Base-by-base conservation (phyloP, 1,284 basidiomycete species). In the Cystobasidium slooffiae region DNA sequence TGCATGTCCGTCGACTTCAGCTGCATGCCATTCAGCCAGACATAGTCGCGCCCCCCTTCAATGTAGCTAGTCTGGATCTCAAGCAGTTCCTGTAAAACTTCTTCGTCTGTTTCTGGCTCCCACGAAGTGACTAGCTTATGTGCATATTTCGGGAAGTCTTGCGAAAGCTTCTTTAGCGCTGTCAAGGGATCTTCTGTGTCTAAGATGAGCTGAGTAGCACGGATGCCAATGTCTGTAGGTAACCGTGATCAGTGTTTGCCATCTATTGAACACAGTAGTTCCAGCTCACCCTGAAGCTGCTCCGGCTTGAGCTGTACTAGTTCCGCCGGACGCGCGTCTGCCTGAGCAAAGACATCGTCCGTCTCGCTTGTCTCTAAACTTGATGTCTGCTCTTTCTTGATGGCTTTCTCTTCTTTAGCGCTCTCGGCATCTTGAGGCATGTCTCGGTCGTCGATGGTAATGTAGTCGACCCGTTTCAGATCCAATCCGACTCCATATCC, bases 391-490 rank as follows among this genome's bases (percentile, higher is more conserved):
- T 0, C 82, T 79, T 20, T 41, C 7, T 55, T 37, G 5, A 49
- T 37, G 10, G 16, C 5, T 53, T 16, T 66, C 43, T 52, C 24
- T n/a, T 52, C 41, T 41, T 22, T 41, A 14, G 64, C 49, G 7
- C 31, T 39, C 6, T 9, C 22, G 7, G 47, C 24, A 39, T 53
- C 49, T 22, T 66, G 64, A 41, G 3, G 18, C 39, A 77, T 31
- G 10, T 77, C 74, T 62, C 94, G 85, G 81, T 97, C 94, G 80
- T 97, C 94, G 3, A 98, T 85, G 2, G 92, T 94, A 16, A 98
- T 87, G 81, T 99, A 99, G 81, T 99, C 96, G 84, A 89, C 97
- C 84, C 96, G 97, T 85, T 99, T 99, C 78, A 99, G 84, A 79
- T 97, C 93, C 70, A 99, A 85, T 39, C 91, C 87, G 7, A 95